Conservation (phyloP, 495 filamentous ascomycete species). For the Hypoxylon lienhwacheense region DNA sequence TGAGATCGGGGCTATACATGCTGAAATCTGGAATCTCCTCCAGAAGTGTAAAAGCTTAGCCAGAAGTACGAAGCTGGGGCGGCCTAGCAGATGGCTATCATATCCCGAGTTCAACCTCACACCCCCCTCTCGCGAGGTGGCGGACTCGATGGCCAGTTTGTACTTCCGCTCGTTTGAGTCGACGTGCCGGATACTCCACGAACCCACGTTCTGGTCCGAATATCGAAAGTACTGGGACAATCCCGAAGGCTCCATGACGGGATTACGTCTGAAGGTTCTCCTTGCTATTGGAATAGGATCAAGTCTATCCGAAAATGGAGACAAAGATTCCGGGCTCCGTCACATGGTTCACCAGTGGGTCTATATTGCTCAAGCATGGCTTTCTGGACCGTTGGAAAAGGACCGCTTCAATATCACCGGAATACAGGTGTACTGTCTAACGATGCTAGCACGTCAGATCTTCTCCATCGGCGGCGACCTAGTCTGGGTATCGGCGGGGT, state of each 20-base stretch:
- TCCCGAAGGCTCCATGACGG: conserved; percentile 37
- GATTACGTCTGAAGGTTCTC: conserved; percentile 53
- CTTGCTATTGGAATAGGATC: conserved; percentile 58
- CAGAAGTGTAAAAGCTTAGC: conserved; percentile 41
- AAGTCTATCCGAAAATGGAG: conserved; percentile 45
- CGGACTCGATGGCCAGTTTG: conserved; percentile 54
- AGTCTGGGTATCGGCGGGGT: conserved; percentile 59
- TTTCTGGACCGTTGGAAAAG: conserved; percentile 56
- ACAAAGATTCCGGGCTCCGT: conserved; percentile 39
- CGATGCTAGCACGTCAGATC: conserved; percentile 56
- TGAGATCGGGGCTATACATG: conserved; percentile 26
- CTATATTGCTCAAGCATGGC: conserved; percentile 59
- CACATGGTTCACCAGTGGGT: conserved; percentile 52
- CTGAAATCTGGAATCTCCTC: conserved; percentile 38
- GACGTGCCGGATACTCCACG: conserved; percentile 59
- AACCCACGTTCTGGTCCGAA: conserved; percentile 57
- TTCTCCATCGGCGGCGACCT: conserved; percentile 56
- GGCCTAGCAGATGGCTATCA: conserved; percentile 34
- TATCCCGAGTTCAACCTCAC: conserved; percentile 35
- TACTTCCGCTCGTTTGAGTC: conserved; percentile 64
- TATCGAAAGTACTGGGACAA: conserved; percentile 56
- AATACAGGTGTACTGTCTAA: conserved; percentile 58
- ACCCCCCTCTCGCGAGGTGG: conserved; percentile 51
- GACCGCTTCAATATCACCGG: conserved; percentile 53
- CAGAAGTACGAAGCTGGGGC: conserved; percentile 35